Base-by-base conservation (phyloP, 202 grass and related monocot genomes). In the Setaria italica region DNA sequence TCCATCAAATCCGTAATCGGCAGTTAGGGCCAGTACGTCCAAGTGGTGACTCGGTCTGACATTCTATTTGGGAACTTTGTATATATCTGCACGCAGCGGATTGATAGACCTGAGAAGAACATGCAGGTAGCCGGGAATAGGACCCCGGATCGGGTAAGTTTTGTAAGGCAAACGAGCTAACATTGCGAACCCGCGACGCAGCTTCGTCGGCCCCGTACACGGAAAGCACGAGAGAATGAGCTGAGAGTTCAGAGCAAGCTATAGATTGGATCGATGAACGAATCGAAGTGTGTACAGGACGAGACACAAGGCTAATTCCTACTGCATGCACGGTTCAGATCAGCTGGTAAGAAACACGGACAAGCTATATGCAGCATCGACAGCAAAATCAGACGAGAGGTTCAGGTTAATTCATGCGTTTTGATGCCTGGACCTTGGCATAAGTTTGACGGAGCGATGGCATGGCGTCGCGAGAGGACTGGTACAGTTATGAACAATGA, bases 11-110 rank as follows among this genome's bases (percentile, higher is more conserved):
- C 63, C 80, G 12, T 47, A 76, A 20, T 62, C 79, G 41, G 57
- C 74, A 65, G 80, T 72, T 62, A 63, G 48, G 72, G 72, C 62
- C 63, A 72, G 35, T 78, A 33, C 6, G 42, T 71, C 80, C 86
- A 78, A 62, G 50, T 34, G 20, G 79, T 11, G 49, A 47, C 50
- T 69, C 65, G 13, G 25, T 12, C 55, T 72, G 80, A 6, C 33
- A 42, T 74, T 88, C 37, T 65, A 63, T 74, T 72, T 39, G 67
- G 67, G 66, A 78, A 48, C 73, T 62, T 56, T 62, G 58, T 21
- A 66, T 0, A 56, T 8, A 5, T 21, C 9, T 55, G 62, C 45
- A 67, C 15, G 77, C 77, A 62, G 79, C 78, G 70, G 71, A 42
- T 43, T 37, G 20, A 75, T 47, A 39, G 75, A 20, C 64, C 57